Percentiles rank a stretch among this genome's conserved stretches.
Conservation (phyloP, 768 basidiomycete species). For the Pholiota microspora region DNA sequence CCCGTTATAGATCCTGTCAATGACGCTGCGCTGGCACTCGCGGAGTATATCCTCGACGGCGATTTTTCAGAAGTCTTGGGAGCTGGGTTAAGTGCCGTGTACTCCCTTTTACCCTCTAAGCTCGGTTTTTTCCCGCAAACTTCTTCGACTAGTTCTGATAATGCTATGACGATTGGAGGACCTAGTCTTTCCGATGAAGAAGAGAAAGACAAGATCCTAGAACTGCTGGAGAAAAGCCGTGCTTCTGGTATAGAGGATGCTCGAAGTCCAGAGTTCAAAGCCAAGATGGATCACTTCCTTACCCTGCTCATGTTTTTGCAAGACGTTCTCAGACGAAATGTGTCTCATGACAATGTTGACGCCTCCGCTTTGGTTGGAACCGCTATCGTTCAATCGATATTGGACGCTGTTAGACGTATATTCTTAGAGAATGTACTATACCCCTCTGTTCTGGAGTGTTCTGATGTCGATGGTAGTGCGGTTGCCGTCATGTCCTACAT, state of each 20-base stretch:
- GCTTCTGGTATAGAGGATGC: slow-evolving; percentile 77
- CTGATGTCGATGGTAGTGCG: slow-evolving; percentile 90
- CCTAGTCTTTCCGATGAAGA: slow-evolving; percentile 52
- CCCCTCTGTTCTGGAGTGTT: slow-evolving; percentile 91
- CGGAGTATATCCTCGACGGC: slow-evolving; percentile 93
- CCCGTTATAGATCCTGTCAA: slow-evolving; percentile 62
- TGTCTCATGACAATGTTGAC: slow-evolving; percentile 46
- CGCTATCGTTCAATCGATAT: slow-evolving; percentile 80
- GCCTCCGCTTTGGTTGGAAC: slow-evolving; percentile 68
- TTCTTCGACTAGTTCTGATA: slow-evolving; percentile 36
- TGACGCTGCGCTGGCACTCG: slow-evolving; percentile 84
- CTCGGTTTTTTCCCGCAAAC: slow-evolving; percentile 61
- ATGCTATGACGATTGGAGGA: slow-evolving; percentile 74
- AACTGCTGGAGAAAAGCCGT: slow-evolving; percentile 47
- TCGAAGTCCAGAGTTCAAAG: slow-evolving; percentile 69
- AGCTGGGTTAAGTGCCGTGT: slow-evolving; percentile 90
- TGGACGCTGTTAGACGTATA: slow-evolving; percentile 78
- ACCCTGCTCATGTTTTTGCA: slow-evolving; percentile 90
- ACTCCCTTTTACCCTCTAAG: slow-evolving; percentile 87
- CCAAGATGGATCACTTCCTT: slow-evolving; percentile 83
- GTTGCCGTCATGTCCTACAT: slow-evolving; percentile 96
- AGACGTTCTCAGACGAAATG: slow-evolving; percentile 78
- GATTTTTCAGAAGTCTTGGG: slow-evolving; percentile 98
- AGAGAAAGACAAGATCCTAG: slow-evolving; percentile 49
- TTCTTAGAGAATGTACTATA: slow-evolving; percentile 94